Conservation (phyloP, 2,329 filamentous ascomycete species). For the Byssoonygena ceratinophila region DNA sequence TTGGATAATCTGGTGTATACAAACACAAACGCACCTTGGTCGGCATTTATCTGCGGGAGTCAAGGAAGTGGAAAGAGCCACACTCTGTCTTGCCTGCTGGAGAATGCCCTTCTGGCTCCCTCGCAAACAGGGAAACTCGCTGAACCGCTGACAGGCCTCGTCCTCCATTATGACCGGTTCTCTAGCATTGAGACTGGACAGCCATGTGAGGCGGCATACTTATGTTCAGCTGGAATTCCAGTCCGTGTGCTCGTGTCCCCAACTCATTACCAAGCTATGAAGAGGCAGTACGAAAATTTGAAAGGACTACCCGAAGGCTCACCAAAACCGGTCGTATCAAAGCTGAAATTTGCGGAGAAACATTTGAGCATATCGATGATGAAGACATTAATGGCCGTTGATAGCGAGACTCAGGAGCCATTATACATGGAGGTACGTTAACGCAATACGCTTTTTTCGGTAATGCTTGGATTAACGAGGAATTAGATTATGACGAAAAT, state of each 20-base stretch:
- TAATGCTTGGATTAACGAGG: not conserved
- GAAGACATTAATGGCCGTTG: constrained; percentile 46
- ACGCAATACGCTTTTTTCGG: constrained; percentile 8
- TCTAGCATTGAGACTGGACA: constrained; percentile 28
- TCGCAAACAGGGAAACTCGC: constrained; percentile 35
- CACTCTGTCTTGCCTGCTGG: constrained; percentile 49
- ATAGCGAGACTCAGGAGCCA: constrained; percentile 32
- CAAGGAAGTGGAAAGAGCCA: constrained; percentile 55
- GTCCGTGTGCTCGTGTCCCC: constrained; percentile 45
- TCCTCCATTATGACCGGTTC: constrained; percentile 48
- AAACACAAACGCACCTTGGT: constrained; percentile 48
- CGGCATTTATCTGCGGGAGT: constrained; percentile 52
- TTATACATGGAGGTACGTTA: constrained; percentile 41
- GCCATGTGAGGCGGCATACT: constrained; percentile 47
- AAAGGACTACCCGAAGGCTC: constrained; percentile 23
- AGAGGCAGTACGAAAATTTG: constrained; percentile 34
- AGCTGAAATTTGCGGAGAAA: constrained; percentile 38
- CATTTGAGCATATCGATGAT: constrained; percentile 46
- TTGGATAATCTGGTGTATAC: constrained; percentile 23
- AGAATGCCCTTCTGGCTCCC: constrained; percentile 28
- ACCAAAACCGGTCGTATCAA: constrained; percentile 34
- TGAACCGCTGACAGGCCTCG: constrained; percentile 42
- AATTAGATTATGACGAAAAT: constrained; percentile 37
- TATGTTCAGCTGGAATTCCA: constrained; percentile 40
- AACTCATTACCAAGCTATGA: constrained; percentile 37